Evolutionary conservation across 2,329 filamentous ascomycete genomes (phyloP).

Genomic region (Botrytis fragariae): DNA sequence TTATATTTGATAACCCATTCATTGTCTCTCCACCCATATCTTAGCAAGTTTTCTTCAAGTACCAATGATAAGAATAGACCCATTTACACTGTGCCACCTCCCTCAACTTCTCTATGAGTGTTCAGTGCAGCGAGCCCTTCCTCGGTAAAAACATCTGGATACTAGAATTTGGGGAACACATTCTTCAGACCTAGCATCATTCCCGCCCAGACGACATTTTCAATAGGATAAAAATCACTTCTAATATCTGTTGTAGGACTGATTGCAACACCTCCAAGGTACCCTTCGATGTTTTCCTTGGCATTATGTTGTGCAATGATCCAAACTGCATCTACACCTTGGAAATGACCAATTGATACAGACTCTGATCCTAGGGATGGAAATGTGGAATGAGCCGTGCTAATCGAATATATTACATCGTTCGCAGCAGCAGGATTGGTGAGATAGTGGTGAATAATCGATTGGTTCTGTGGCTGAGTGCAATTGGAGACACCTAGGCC

Average conservation of each 20-base stretch:
- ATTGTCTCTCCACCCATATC: background rate
- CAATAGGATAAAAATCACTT: background rate
- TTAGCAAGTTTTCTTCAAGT: background rate
- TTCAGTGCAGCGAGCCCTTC: too few relatives aligned
- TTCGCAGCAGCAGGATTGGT: conserved; percentile 42
- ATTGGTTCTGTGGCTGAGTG: conserved; percentile 37
- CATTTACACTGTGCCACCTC: background rate
- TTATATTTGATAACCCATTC: background rate
- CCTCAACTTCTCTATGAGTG: background rate
- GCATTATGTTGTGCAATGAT: conserved; percentile 35
- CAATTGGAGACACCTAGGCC: conserved; percentile 42
- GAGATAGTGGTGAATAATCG: conserved; percentile 45
- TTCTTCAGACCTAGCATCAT: background rate
- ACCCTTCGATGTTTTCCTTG: conserved; percentile 17
- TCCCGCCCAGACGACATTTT: background rate
- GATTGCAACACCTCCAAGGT: conserved; percentile 21
- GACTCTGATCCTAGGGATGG: conserved; percentile 42
- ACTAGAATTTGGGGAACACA: background rate
- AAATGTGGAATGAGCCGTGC: conserved; percentile 45
- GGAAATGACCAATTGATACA: conserved; percentile 47
- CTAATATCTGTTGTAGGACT: conserved; percentile 2
- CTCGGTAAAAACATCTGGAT: background rate
- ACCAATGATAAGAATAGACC: background rate
- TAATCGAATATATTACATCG: conserved; percentile 45
- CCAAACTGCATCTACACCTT: conserved; percentile 49